These are phyloP conservation scores for Marasmius sp. DNA, from an alignment of 1,284 basidiomycete species.

Conservation along the genomic window DNA sequence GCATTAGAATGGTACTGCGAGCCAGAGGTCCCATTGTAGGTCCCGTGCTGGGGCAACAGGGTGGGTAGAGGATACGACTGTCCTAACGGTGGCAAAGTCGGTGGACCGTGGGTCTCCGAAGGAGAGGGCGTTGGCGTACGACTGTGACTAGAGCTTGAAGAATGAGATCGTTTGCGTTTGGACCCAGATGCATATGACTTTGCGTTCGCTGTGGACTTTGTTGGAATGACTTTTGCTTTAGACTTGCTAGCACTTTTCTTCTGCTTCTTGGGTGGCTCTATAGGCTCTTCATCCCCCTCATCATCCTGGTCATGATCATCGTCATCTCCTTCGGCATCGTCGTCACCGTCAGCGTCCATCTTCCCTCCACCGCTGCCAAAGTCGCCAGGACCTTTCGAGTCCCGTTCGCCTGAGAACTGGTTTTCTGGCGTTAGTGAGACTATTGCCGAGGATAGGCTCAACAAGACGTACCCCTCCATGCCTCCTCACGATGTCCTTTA, in stretches of 20 bases:
- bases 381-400: slow-evolving; percentile 44
- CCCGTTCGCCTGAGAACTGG: slow-evolving; percentile 52
- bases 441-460: no score
- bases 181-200: background rate
- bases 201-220: background rate
- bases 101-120: no score
- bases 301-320: slow-evolving; percentile 47
- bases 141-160: background rate
- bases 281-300: slow-evolving; percentile 30
- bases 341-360: slow-evolving; percentile 26
- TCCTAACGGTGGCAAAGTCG: background rate
- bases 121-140: background rate
- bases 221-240: background rate
- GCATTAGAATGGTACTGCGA: no score
- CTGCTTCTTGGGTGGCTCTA: background rate
- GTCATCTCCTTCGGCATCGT: slow-evolving; percentile 45
- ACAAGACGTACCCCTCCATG: no score
- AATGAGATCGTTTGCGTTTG: background rate
- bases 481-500: slow-evolving; percentile 38
- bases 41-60: no score
- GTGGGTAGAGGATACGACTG: background rate
- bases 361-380: slow-evolving; percentile 27
- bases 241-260: background rate
- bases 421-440: no score
- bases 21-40: no score